Evolutionary conservation across 2,329 filamentous ascomycete genomes (phyloP), one percentile per base, ranked within the genome.

Genomic region (Fusarium pilosicola): DNA sequence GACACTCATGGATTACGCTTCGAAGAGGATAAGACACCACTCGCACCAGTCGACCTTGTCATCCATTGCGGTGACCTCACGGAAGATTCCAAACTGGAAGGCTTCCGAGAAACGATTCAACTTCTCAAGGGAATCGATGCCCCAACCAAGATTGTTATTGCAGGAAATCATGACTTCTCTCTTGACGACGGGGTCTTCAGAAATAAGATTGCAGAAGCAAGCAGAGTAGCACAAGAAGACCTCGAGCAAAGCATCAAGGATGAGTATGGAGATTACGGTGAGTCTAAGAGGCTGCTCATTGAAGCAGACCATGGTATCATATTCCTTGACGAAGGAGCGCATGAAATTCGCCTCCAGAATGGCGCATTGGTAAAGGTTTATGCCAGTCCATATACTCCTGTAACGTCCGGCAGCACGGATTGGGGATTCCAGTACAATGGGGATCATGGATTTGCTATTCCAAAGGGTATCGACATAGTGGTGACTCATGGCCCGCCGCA

Each of bases 21-120:
- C 15, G 11, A n/a, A 18, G n/a, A 12, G 1, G n/a, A 48, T 2
- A 57, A 5, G 14, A 45, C 58, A 15, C 68, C 61, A 7, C 42
- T 62, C 3, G 7, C 14, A 15, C 39, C 34, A 5, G 78, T 59
- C 6, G 86, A 88, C 65, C 83, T 88, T 0, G 83, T 77, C 7
- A 85, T 88, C 22, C 86, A 88, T 72, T 87, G 86, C 61, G 86
- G 86, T 15, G 86, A 88, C 49, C 79, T 88, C 7, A 88, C 86
- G 1, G 72, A 83, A 1, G 76, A 81, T 28, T 87, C 86, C 2
- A 85, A 81, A 32, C 55, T 87, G 0, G 56, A 79, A 1, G 84
- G 86, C 49, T 85, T 83, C 48, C 75, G 69, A 28, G 68, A 74
- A 6, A 79, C 84, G 0, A 75, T 88, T 9, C 62, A 79, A 4